Evolutionary conservation across 2,329 filamentous ascomycete genomes (phyloP).

Genomic region (Bipolaris zeicola): DNA sequence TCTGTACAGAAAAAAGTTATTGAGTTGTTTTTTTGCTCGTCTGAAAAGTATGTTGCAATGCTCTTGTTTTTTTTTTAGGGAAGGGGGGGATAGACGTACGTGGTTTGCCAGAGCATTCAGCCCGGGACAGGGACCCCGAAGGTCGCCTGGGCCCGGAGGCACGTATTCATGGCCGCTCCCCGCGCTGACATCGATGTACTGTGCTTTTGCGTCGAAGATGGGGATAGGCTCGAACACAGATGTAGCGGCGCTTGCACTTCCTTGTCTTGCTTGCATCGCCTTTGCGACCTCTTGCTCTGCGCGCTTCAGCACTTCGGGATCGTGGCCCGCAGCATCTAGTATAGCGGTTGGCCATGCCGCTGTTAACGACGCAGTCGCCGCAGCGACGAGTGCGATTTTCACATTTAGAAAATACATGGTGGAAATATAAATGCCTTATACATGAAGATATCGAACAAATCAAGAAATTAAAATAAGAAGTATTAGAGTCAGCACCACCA

Average conservation of each 20-base stretch:
- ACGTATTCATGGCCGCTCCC: constrained; percentile 32
- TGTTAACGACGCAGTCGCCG: constrained; percentile 16
- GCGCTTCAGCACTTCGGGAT: constrained; percentile 23
- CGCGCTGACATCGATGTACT: constrained; percentile 24
- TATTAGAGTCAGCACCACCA: too few species aligned
- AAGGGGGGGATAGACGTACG: constrained; percentile 7
- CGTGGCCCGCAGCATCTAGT: constrained; percentile 26
- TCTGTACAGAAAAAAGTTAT: not conserved
- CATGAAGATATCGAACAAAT: too few species aligned
- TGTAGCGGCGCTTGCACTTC: constrained; percentile 27
- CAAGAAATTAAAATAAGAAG: not conserved
- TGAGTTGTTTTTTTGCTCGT: too few species aligned
- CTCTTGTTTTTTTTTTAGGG: too few species aligned
- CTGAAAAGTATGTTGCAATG: too few species aligned
- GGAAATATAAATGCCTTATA: too few species aligned
- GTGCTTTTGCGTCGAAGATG: constrained; percentile 27
- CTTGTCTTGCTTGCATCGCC: constrained; percentile 20
- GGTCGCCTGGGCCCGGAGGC: constrained; percentile 29
- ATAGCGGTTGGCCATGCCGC: constrained; percentile 31
- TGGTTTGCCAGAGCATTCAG: constrained; percentile 35
- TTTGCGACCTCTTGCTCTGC: constrained; percentile 21
- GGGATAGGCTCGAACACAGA: constrained; percentile 27
- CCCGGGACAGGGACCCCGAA: constrained; percentile 34
- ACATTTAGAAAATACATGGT: constrained; percentile 22
- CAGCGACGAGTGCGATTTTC: constrained; percentile 14